Evolutionary conservation across 139 green algal genomes (phyloP), one percentile per base, ranked within the genome.

Genomic region (Micractinium conductrix): DNA sequence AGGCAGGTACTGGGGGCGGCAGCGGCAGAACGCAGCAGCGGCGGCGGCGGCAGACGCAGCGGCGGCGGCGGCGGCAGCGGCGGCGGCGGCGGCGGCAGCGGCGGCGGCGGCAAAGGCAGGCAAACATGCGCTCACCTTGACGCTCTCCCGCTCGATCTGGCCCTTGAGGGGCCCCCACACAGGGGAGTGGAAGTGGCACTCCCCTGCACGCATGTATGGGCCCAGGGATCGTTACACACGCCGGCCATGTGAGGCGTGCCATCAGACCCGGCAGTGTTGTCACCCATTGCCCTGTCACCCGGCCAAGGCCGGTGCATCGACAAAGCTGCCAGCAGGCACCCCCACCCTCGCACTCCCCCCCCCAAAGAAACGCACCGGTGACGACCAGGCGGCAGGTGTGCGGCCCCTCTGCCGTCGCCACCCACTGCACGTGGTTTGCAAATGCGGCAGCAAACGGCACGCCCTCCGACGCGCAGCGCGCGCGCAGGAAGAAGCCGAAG

Each of bases 81-180:
- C n/a, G n/a, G n/a, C n/a, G n/a, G n/a, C n/a, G n/a, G n/a, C n/a
- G n/a, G n/a, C n/a, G n/a, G n/a, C n/a, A n/a, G n/a, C n/a, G n/a
- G n/a, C n/a, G 16, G 48, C 70, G 12, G 58, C 38, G n/a, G 37
- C 40, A n/a, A 38, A 37, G 24, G 70, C 70, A 33, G 58, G 58
- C 48, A 58, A 16, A 58, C 48, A 10, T 35, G 30, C 2, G 17
- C 68, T 33, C 37, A 63, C 80, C 80, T 85, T 85, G 48, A 44
- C 26, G 69, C 50, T 81, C 78, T 90, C 86, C 50, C 86, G 67
- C 28, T 78, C 45, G 44, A 90, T 87, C 26, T 82, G 81, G 16
- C 86, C 86, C 62, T 86, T 85, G 4, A 90, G 38, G 4, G 86
- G 86, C 4, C 86, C 86, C 72, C 81, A 90, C n/a, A 90, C 86